Conservation (phyloP, 768 basidiomycete genomes). For the Tylopilus felleus region DNA sequence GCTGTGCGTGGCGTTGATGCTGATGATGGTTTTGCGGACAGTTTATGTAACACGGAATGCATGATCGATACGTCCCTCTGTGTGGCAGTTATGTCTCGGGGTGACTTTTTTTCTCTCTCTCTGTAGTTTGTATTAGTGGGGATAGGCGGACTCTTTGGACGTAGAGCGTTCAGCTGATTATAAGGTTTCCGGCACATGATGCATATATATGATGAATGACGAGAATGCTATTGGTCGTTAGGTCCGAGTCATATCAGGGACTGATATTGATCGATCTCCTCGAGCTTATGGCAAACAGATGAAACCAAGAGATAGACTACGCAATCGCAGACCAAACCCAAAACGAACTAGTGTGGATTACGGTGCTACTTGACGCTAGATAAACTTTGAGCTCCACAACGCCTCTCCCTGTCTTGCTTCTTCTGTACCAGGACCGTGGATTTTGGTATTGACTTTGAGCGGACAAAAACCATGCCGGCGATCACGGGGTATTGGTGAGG, state of each 20-base stretch:
- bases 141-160: slow-evolving; percentile 4
- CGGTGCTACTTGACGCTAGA: slow-evolving; percentile 25
- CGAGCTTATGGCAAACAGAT: not conserved
- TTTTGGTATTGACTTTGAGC: slow-evolving; percentile 41
- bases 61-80: not conserved
- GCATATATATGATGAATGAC: not conserved
- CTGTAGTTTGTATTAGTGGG: slow-evolving; percentile 1
- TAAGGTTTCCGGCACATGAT: not conserved
- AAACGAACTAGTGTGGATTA: not conserved
- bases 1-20: not conserved
- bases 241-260: slow-evolving; percentile 2
- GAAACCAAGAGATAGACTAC: not conserved
- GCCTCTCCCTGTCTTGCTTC: slow-evolving; percentile 51
- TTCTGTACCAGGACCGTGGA: slow-evolving; percentile 46
- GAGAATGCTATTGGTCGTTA: slow-evolving; percentile 2
- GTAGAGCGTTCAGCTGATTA: slow-evolving; percentile 11
- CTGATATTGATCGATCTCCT: slow-evolving; percentile 8
- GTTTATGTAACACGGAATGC: slow-evolving; percentile 20
- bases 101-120: not conserved
- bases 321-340: not conserved
- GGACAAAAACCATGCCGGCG: not conserved
- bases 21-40: slow-evolving; percentile 12
- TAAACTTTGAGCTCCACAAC: slow-evolving; percentile 51
- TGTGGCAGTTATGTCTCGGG: slow-evolving; percentile 3
- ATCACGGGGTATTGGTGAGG: slow-evolving; percentile 4